Percentiles rank a stretch among this genome's conserved stretches.
Conservation (phyloP, 2,329 filamentous ascomycete species). For the Neonectria sp. region DNA sequence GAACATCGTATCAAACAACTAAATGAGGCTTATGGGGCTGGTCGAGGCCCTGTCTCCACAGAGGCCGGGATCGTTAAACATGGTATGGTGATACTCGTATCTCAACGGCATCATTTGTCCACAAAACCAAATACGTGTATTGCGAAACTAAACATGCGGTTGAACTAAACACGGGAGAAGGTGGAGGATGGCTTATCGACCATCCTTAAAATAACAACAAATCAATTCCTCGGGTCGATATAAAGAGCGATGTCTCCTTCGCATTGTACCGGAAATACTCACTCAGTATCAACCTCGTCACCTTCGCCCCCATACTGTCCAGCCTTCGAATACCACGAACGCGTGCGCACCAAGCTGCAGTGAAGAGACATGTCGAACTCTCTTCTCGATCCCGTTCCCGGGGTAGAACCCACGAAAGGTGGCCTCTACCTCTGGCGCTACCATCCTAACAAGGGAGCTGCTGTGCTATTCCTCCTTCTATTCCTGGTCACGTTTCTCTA, state of each 20-base stretch:
- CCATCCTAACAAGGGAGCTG: constrained; percentile 15
- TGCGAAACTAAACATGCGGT: neutral
- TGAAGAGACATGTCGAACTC: neutral
- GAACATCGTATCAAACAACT: too few species aligned
- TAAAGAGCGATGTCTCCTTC: neutral
- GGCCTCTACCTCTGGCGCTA: constrained; percentile 21
- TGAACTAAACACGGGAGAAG: neutral
- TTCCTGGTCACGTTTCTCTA: constrained; percentile 3
- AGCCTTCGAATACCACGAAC: too few species aligned
- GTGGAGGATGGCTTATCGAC: neutral
- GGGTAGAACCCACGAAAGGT: constrained; percentile 13
- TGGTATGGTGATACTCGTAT: neutral
- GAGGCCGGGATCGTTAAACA: too few species aligned
- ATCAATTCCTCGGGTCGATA: too few species aligned
- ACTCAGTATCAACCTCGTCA: too few species aligned
- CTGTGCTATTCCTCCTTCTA: constrained; percentile 2
- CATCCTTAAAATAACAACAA: too few species aligned
- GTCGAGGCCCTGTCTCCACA: too few species aligned
- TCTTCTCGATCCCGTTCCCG: constrained; percentile 1
- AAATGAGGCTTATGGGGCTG: too few species aligned
- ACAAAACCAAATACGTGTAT: neutral
- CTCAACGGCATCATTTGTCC: neutral
- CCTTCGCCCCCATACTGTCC: too few species aligned
- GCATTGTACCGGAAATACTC: too few species aligned
- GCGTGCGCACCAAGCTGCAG: too few species aligned